A percentile compares a stretch with the other conserved stretches of the same genome.
Conservation (phyloP, 495 filamentous ascomycete genomes). For the Corynascus novoguineensis region DNA sequence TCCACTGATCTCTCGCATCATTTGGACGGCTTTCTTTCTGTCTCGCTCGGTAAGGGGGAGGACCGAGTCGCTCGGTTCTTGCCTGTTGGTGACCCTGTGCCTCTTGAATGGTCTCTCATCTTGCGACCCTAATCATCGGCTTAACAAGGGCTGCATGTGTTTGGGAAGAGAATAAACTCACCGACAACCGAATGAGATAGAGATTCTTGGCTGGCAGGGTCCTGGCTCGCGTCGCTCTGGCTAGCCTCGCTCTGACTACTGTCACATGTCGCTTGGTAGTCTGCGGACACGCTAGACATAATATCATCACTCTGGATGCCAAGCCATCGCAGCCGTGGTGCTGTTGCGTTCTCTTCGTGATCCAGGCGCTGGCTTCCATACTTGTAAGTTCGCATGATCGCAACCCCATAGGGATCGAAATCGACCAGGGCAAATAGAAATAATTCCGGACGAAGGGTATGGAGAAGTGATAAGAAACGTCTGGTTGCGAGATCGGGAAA, state of each 20-base stretch:
- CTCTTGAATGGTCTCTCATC: conserved; percentile 16
- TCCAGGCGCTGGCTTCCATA: conserved; percentile 68
- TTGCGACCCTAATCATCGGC: neutral
- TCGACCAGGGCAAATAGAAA: conserved; percentile 70
- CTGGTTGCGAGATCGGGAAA: conserved; percentile 85
- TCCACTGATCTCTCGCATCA: conserved; percentile 51
- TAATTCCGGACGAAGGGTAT: conserved; percentile 30
- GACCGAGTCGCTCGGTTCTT: conserved; percentile 11
- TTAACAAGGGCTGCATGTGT: neutral
- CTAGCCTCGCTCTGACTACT: conserved; percentile 8
- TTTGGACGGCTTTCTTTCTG: conserved; percentile 54
- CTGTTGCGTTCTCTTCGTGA: conserved; percentile 58
- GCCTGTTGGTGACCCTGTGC: neutral
- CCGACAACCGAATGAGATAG: conserved; percentile 4
- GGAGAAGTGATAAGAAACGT: conserved; percentile 55
- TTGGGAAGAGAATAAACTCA: neutral
- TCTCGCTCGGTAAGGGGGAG: conserved; percentile 58
- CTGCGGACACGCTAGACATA: conserved; percentile 8
- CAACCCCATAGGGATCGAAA: conserved; percentile 80
- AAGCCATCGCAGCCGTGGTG: conserved; percentile 63
- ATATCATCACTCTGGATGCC: conserved; percentile 65
- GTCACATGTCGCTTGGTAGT: neutral
- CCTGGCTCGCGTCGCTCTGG: conserved; percentile 18
- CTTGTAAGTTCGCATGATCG: conserved; percentile 82
- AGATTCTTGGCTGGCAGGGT: conserved; percentile 19